phyloP scores from a whole-genome alignment of 2,329 filamentous ascomycete species.

The Colletotrichum gloeosporioides region DNA sequence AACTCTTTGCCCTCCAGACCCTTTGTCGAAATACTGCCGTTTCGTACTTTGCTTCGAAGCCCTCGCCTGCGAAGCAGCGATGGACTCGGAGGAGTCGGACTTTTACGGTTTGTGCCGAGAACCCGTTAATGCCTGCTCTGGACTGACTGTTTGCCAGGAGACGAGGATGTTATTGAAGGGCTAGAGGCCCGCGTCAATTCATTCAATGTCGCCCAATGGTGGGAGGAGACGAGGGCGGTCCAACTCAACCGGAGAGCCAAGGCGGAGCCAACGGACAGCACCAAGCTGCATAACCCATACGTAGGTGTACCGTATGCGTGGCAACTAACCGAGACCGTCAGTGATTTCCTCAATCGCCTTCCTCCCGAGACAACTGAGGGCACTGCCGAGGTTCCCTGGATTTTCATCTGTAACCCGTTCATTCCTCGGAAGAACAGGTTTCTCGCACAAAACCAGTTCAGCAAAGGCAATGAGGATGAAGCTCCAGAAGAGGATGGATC shows the following conservation, averaged over 20 bases:
- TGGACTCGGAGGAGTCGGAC: slow-evolving; percentile 24
- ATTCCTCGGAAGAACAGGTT: slow-evolving; percentile 40
- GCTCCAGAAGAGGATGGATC: slow-evolving; percentile 50
- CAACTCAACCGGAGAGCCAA: neutral
- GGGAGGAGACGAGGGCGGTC: slow-evolving; percentile 35
- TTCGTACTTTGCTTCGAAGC: neutral
- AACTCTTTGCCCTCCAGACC: neutral
- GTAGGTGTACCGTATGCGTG: slow-evolving; percentile 60
- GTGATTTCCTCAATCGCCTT: slow-evolving; percentile 71
- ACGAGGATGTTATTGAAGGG: slow-evolving; percentile 49
- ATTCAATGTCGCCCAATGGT: slow-evolving; percentile 59
- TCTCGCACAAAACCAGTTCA: slow-evolving; percentile 37
- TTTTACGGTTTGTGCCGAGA: slow-evolving; percentile 25
- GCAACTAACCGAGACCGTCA: slow-evolving; percentile 67
- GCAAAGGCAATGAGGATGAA: slow-evolving; percentile 54
- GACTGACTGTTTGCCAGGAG: slow-evolving; percentile 48
- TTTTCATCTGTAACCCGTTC: slow-evolving; percentile 74
- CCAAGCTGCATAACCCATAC: slow-evolving; percentile 62
- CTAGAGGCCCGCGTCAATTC: slow-evolving; percentile 55
- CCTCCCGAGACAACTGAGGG: slow-evolving; percentile 67
- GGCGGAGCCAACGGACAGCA: neutral
- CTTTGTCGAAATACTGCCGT: neutral
- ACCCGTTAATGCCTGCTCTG: slow-evolving; percentile 5
- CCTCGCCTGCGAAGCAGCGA: neutral
- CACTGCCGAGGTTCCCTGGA: slow-evolving; percentile 63